A percentile compares a stretch with the other conserved stretches of the same genome.
These are phyloP conservation scores for Zygoascus meyerae DNA, from an alignment of 1,139 yeast species.

Conservation along the genomic window DNA sequence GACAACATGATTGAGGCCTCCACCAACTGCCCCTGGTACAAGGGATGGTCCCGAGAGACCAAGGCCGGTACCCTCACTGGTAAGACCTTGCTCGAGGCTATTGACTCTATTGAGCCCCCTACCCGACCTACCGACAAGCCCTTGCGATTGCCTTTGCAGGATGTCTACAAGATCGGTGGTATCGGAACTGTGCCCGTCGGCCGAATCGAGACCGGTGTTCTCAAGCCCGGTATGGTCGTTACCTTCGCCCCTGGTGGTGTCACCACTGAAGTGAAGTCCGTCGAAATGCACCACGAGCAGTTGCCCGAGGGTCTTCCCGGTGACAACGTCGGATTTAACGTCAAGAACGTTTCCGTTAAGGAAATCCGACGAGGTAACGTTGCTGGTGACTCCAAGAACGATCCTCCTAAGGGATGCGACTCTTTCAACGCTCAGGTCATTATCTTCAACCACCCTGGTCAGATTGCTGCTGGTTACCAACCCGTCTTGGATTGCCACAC, in stretches of 20 bases:
- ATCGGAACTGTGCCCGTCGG: slow-evolving; percentile 93
- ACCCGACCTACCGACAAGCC: slow-evolving; percentile 84
- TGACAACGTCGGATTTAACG: slow-evolving; percentile 95
- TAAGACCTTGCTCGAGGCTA: slow-evolving; percentile 84
- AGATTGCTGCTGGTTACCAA: slow-evolving; percentile 87
- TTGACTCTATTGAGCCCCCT: slow-evolving; percentile 83
- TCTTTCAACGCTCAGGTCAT: slow-evolving; percentile 87
- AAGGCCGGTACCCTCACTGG: slow-evolving; percentile 68
- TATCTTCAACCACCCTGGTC: slow-evolving; percentile 92
- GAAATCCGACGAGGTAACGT: slow-evolving; percentile 95
- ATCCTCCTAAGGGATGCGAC: slow-evolving; percentile 79
- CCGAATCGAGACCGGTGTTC: slow-evolving; percentile 88
- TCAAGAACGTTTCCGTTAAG: slow-evolving; percentile 90
- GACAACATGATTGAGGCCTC: slow-evolving; percentile 87
- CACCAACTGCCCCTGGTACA: slow-evolving; percentile 84
- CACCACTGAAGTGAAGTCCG: slow-evolving; percentile 90
- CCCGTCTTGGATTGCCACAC: slow-evolving; percentile 95
- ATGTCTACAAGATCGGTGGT: slow-evolving; percentile 92
- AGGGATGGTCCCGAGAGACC: slow-evolving; percentile 87
- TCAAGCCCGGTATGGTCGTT: slow-evolving; percentile 88
- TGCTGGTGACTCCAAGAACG: slow-evolving; percentile 93
- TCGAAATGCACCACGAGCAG: slow-evolving; percentile 91
- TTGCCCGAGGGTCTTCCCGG: slow-evolving; percentile 83
- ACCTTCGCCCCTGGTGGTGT: slow-evolving; percentile 90
- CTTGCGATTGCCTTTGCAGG: slow-evolving; percentile 86